Conservation (phyloP, 2,329 filamentous ascomycete genomes). For the Elsinoe australis region DNA sequence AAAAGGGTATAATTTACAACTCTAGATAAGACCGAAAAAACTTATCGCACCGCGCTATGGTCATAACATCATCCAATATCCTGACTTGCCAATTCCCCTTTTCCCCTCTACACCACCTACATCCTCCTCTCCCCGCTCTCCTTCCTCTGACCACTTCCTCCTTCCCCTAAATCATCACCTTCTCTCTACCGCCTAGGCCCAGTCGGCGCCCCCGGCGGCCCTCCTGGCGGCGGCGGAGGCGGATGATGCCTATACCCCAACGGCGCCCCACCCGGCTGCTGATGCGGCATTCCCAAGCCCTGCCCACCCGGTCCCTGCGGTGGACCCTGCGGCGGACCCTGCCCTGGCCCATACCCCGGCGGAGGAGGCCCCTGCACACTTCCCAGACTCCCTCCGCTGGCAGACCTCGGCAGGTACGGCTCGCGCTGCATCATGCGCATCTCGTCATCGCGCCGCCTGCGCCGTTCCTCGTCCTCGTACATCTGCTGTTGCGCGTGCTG, state of each 20-base stretch:
- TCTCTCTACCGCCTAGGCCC: constrained; percentile 9
- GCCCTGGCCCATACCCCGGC: not conserved
- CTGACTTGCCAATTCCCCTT: no score
- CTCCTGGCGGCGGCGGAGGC: no score
- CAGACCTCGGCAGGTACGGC: not conserved
- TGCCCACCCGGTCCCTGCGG: not conserved
- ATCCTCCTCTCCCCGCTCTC: not conserved
- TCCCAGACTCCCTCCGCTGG: constrained; percentile 1
- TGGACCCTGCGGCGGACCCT: not conserved
- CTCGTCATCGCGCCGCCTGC: constrained; percentile 10
- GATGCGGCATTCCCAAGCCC: constrained; percentile 2
- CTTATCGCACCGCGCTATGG: no score
- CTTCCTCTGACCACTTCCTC: not conserved
- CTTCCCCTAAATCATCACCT: not conserved
- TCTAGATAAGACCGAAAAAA: no score
- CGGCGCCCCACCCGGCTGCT: not conserved
- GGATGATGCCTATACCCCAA: not conserved
- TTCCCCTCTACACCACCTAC: not conserved
- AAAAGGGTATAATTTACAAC: not conserved
- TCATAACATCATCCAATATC: no score
- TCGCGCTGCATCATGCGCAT: constrained; percentile 11
- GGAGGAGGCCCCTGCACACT: not conserved
- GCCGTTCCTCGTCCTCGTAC: constrained; percentile 7
- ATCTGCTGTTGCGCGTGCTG: constrained; percentile 7
- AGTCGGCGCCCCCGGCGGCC: constrained; percentile 5